Base-by-base conservation (phyloP, 1,284 basidiomycete species). In the Heterobasidion occidentale region DNA sequence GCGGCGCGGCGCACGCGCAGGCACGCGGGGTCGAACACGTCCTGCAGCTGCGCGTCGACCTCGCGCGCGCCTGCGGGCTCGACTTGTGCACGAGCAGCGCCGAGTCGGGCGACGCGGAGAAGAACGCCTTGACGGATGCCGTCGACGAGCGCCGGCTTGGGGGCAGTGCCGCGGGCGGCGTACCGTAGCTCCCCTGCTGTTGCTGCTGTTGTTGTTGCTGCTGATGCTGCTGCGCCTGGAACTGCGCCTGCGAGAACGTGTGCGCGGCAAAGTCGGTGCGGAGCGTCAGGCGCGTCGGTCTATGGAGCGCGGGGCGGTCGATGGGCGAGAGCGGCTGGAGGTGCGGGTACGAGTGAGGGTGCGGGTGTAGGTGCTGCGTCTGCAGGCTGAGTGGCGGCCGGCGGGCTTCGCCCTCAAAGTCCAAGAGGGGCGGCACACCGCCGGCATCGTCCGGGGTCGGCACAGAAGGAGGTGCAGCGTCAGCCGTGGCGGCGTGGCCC, bases 21-120 rank as follows among this genome's bases (percentile, higher is more conserved):
- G 59, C 85, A 84, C 17, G 75, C 72, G 58, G 83, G 77, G 11
- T 88, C 88, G 60, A 84, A 78, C 51, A 91, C 80, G 60, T 91
- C 88, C 53, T 78, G 75, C 17, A 91, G 70, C 12, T 79, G 82
- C 49, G 81, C 77, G 61, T 91, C 88, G 38, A 88, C 80, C 52
- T 81, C 34, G 81, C 76, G 19, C 92, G 83, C 36, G 86, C 83
- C 36, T 80, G 75, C 14, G 79, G 72, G 7, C 90, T 86, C 9
- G 84, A 83, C 9, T 90, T 83, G 44, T 88, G 74, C 51, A 90
- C 78, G 3, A 81, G 83, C 33, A 82, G 77, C 11, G 76, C 71
- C 33, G 34, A 51, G 50, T 51, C 50, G n/a, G 33, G 50, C 36
- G 50, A 36, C 33, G 35, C 2, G 15, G 33, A 51, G 33, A 36